Conservation (phyloP, 2,329 filamentous ascomycete species). For the Plectosphaerella cucumerina region DNA sequence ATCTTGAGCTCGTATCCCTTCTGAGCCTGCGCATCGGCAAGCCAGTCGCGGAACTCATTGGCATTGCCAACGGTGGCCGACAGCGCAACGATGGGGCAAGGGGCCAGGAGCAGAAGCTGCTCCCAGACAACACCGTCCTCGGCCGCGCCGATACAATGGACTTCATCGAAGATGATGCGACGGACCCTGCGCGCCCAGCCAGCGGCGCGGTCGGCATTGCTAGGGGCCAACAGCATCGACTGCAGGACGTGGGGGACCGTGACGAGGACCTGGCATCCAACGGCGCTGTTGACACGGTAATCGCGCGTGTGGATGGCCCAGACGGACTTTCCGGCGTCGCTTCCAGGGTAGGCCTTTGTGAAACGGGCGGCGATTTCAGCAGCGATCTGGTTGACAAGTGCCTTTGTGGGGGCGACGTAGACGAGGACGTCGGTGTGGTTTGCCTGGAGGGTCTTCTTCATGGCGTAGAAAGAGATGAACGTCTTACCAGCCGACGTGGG, state of each 20-base stretch:
- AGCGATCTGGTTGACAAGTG: conserved; percentile 78
- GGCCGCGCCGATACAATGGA: conserved; percentile 74
- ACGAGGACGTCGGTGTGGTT: conserved; percentile 68
- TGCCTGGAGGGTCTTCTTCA: conserved; percentile 68
- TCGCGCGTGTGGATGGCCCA: conserved; percentile 79
- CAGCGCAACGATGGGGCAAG: conserved; percentile 74
- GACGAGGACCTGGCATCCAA: conserved; percentile 69
- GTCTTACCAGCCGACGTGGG: conserved; percentile 79
- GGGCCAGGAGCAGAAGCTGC: conserved; percentile 67
- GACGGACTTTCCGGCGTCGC: conserved; percentile 59
- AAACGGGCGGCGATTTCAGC: conserved; percentile 74
- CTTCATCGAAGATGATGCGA: conserved; percentile 78
- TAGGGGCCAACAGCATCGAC: conserved; percentile 67
- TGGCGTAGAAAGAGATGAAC: conserved; percentile 81
- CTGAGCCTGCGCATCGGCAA: conserved; percentile 57
- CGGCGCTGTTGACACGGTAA: conserved; percentile 69
- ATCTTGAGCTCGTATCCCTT: conserved; percentile 63
- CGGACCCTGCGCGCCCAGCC: conserved; percentile 65
- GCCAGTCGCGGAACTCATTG: conserved; percentile 64
- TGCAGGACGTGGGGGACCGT: conserved; percentile 77
- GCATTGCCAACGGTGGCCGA: conserved; percentile 79
- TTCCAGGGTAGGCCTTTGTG: conserved; percentile 52
- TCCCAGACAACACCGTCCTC: conserved; percentile 57
- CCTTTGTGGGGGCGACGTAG: conserved; percentile 79
- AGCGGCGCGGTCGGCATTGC: conserved; percentile 50